Evolutionary conservation across 2,329 filamentous ascomycete genomes (phyloP).

Genomic region (Alternaria sp.): DNA sequence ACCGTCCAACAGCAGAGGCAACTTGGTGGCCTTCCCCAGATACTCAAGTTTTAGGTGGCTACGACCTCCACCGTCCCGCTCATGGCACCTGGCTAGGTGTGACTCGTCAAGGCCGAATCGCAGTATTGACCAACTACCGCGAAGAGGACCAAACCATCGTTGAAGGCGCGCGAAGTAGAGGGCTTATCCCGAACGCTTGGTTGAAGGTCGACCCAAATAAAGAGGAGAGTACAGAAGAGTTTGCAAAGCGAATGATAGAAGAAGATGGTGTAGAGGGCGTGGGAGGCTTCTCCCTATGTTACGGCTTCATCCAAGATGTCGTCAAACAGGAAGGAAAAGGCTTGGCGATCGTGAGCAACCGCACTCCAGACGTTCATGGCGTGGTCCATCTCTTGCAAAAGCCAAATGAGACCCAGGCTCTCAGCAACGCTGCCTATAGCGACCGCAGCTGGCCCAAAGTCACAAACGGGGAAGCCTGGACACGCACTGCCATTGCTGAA

Average conservation of each 20-base stretch:
- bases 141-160: slow-evolving; percentile 59
- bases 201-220: slow-evolving; percentile 54
- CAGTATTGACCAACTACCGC: slow-evolving; percentile 71
- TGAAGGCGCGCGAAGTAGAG: slow-evolving; percentile 61
- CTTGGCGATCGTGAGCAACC: slow-evolving; percentile 69
- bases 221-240: slow-evolving; percentile 58
- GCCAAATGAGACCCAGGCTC: slow-evolving; percentile 62
- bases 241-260: slow-evolving; percentile 64
- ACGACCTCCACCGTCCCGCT: slow-evolving; percentile 66
- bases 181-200: slow-evolving; percentile 68
- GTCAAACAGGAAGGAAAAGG: slow-evolving; percentile 31
- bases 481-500: slow-evolving; percentile 59
- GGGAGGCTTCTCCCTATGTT: slow-evolving; percentile 70
- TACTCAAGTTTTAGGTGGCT: slow-evolving; percentile 66
- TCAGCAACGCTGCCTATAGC: slow-evolving; percentile 69
- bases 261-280: slow-evolving; percentile 65
- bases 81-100: slow-evolving; percentile 72
- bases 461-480: slow-evolving; percentile 63
- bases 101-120: slow-evolving; percentile 67
- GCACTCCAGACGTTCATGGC: slow-evolving; percentile 61
- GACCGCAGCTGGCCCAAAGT: slow-evolving; percentile 71
- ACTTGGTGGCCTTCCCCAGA: slow-evolving; percentile 67
- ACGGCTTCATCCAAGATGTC: slow-evolving; percentile 62
- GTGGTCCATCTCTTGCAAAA: slow-evolving; percentile 61
- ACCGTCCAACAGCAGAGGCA: slow-evolving; percentile 66